Percentiles rank a stretch among this genome's conserved stretches.
These are phyloP conservation scores for Pseudozyma hubeiensis DNA, from an alignment of 1,284 basidiomycete species.

Conservation along the genomic window DNA sequence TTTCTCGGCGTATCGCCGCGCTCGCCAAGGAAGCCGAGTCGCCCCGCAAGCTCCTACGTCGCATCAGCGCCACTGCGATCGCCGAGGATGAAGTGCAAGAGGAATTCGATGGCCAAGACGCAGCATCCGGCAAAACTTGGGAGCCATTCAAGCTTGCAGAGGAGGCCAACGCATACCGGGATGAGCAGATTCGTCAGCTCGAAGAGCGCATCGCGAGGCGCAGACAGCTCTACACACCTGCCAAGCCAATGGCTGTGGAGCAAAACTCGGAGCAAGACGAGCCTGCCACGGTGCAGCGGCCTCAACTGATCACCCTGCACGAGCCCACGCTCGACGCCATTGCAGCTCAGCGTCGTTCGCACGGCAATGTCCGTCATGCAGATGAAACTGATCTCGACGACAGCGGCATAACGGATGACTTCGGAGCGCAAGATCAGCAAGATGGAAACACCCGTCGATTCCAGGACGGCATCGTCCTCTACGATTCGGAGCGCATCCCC, in stretches of 20 bases:
- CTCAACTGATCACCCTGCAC: conserved; percentile 47
- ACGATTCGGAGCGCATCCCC: conserved; percentile 45
- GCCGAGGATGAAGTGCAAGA: conserved; percentile 48
- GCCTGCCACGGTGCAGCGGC: conserved; percentile 24
- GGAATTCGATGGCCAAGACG: conserved; percentile 33
- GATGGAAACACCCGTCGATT: conserved; percentile 33
- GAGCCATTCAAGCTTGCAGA: conserved; percentile 16
- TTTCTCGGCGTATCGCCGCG: conserved; percentile 30
- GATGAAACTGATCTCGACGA: conserved; percentile 25
- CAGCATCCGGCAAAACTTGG: conserved; percentile 3
- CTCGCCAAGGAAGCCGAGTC: conserved; percentile 39
- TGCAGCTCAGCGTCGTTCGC: conserved; percentile 1
- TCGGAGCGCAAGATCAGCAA: conserved; percentile 2
- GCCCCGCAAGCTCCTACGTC: conserved; percentile 53
- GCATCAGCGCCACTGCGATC: conserved; percentile 53
- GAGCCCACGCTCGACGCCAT: conserved; percentile 40
- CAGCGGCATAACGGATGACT: neutral
- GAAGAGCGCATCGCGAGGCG: conserved; percentile 39
- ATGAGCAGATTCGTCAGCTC: conserved; percentile 43
- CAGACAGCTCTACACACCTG: conserved; percentile 25
- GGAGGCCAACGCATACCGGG: conserved; percentile 34
- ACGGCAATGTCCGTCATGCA: conserved; percentile 2
- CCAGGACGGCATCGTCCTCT: conserved; percentile 49
- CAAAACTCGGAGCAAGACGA: neutral
- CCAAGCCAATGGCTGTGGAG: conserved; percentile 7